phyloP scores from a whole-genome alignment of 345 rosid genomes.

The Dimocarpus longan region DNA sequence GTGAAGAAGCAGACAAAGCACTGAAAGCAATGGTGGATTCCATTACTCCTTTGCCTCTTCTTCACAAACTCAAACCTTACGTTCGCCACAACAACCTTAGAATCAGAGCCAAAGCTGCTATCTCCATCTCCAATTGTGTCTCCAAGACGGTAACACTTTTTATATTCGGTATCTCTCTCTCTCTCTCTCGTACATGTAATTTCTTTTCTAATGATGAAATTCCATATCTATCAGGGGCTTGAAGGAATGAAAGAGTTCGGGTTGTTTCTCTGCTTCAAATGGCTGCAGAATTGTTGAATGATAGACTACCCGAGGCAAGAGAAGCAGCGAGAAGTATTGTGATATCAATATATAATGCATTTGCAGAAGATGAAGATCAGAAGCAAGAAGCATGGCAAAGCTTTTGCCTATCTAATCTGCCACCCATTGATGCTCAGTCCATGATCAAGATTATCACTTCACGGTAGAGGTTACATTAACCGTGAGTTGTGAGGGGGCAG shows the following conservation, averaged over 20 bases:
- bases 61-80: slow-evolving; percentile 52
- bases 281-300: slow-evolving; percentile 68
- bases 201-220: background rate
- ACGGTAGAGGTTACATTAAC: slow-evolving; percentile 9
- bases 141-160: slow-evolving; percentile 55
- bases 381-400: slow-evolving; percentile 72
- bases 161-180: background rate
- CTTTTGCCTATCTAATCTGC: slow-evolving; percentile 68
- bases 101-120: slow-evolving; percentile 80
- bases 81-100: slow-evolving; percentile 66
- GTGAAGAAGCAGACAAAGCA: slow-evolving; percentile 86
- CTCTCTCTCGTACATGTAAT: background rate
- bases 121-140: slow-evolving; percentile 59
- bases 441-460: slow-evolving; percentile 56
- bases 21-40: slow-evolving; percentile 57
- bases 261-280: slow-evolving; percentile 49
- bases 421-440: slow-evolving; percentile 65
- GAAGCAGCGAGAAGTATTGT: slow-evolving; percentile 78
- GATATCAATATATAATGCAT: slow-evolving; percentile 38
- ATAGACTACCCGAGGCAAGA: slow-evolving; percentile 86
- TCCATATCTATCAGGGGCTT: slow-evolving; percentile 44
- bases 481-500: background rate
- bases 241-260: slow-evolving; percentile 71
- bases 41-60: slow-evolving; percentile 57
- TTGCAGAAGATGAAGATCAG: slow-evolving; percentile 50